Evolutionary conservation across 352 stramenopile species (phyloP).

Genomic region (Pythium sp.): DNA sequence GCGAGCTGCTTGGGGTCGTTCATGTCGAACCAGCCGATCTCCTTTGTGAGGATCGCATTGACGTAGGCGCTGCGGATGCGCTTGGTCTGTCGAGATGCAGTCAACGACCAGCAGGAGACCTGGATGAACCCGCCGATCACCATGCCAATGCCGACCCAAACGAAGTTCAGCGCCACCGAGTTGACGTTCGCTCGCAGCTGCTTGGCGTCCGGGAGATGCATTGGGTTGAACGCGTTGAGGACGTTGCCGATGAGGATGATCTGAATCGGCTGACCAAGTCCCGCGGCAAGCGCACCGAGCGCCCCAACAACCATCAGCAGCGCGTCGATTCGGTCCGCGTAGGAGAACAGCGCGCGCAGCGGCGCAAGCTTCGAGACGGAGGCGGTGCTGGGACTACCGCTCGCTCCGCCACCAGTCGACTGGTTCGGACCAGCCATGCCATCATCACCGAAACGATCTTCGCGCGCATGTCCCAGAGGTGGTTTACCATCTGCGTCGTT

Average conservation of each 20-base stretch:
- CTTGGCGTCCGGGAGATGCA: constrained; percentile 16
- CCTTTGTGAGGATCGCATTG: constrained; percentile 27
- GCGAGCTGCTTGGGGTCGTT: constrained; percentile 33
- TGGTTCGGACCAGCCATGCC: too few relatives aligned
- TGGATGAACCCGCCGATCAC: constrained; percentile 37
- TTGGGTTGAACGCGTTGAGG: constrained; percentile 69
- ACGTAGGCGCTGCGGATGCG: constrained; percentile 34
- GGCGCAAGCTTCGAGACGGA: neutral
- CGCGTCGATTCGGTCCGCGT: constrained; percentile 47
- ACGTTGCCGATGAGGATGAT: constrained; percentile 73
- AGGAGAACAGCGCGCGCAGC: constrained; percentile 21
- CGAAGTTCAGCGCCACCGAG: constrained; percentile 17
- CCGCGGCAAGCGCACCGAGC: constrained; percentile 35
- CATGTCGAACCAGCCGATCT: constrained; percentile 54
- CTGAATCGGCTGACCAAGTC: constrained; percentile 58
- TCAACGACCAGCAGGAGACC: constrained; percentile 54
- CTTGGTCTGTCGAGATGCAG: constrained; percentile 54
- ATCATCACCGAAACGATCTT: neutral
- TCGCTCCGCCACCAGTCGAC: neutral
- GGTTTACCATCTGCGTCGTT: neutral
- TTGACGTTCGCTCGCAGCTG: constrained; percentile 24
- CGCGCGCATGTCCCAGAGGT: neutral
- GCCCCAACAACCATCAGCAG: constrained; percentile 56
- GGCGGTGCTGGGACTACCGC: neutral
- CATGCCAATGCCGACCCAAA: constrained; percentile 25